Conservation (phyloP, 2,329 filamentous ascomycete genomes). For the Tolypocladium tropicale region DNA sequence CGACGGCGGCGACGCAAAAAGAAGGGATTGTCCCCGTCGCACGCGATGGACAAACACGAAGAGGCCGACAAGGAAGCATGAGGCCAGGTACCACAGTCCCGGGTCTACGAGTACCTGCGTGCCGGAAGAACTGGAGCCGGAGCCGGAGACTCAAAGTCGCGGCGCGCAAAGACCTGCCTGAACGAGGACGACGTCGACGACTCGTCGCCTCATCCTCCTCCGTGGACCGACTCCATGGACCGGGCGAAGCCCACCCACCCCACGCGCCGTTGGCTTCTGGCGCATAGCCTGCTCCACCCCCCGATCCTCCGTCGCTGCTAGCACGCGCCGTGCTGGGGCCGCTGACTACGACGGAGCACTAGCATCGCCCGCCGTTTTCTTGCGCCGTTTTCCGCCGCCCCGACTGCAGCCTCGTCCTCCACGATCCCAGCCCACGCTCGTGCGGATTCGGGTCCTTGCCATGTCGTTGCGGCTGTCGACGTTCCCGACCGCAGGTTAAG, state of each 20-base stretch:
- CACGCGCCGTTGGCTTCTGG: no score
- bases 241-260: no score
- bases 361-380: neutral
- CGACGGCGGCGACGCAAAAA: neutral
- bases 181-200: neutral
- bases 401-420: neutral
- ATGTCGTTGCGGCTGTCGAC: neutral
- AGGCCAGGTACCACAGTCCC: no score
- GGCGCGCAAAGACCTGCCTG: neutral
- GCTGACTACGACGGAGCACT: neutral
- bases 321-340: no score
- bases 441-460: neutral
- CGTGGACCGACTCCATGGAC: neutral
- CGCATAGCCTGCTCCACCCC: neutral
- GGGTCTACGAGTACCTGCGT: no score
- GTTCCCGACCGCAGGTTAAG: neutral
- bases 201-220: neutral
- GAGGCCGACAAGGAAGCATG: neutral
- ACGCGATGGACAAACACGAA: neutral
- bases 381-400: neutral
- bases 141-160: neutral
- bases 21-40: neutral
- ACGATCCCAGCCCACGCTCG: neutral
- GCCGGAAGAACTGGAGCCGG: neutral
- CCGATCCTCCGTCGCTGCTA: neutral